These are phyloP conservation scores for Micractinium conductrix DNA, from an alignment of 139 green algal species.

Conservation along the genomic window DNA sequence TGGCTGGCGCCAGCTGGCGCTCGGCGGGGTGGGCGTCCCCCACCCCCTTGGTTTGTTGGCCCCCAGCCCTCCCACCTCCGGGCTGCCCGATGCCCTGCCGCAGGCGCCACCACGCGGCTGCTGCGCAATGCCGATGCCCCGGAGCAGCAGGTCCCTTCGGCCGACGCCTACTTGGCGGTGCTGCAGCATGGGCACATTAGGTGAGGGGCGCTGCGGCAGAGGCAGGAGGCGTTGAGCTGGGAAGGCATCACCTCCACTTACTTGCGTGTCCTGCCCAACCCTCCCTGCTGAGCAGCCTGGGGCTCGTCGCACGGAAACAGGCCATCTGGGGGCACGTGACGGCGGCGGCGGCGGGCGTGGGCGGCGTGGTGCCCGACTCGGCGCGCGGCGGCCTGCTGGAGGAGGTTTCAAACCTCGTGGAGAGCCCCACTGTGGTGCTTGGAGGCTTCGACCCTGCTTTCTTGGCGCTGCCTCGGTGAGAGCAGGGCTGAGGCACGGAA, in stretches of 20 bases:
- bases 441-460: constrained; percentile 88
- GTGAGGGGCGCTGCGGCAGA: neutral
- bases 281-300: constrained; percentile 65
- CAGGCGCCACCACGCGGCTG: constrained; percentile 57
- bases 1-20: too few relatives aligned
- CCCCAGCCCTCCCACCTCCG: too few relatives aligned
- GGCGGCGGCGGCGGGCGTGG: constrained; percentile 48
- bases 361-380: constrained; percentile 66
- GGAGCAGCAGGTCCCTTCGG: constrained; percentile 43
- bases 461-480: constrained; percentile 84
- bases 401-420: constrained; percentile 92
- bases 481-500: too few relatives aligned
- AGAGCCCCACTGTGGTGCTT: constrained; percentile 84
- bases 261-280: neutral
- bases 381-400: constrained; percentile 70
- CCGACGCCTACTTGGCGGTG: constrained; percentile 70
- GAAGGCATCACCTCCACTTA: neutral
- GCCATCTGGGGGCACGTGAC: constrained; percentile 77
- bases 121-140: constrained; percentile 66
- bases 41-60: too few relatives aligned
- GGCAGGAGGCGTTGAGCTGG: neutral
- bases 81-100: too few relatives aligned
- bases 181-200: constrained; percentile 49
- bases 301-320: constrained; percentile 53
- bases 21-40: too few relatives aligned